These are phyloP conservation scores for Phaeotremella fagi DNA, from an alignment of 768 basidiomycete species.

Conservation along the genomic window DNA sequence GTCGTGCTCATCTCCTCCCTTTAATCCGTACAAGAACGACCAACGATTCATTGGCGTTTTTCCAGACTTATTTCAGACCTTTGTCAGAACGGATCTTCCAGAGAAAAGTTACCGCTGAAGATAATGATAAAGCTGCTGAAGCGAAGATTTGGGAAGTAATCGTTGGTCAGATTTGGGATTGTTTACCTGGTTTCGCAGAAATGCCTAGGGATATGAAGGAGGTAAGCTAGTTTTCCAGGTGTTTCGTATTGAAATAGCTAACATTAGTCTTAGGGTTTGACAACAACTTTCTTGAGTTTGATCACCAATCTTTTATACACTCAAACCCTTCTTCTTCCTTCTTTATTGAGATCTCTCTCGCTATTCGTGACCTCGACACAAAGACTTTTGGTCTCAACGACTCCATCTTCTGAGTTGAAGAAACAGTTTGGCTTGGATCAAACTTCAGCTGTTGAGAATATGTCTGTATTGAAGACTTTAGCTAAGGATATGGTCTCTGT, in stretches of 20 bases:
- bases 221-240: slow-evolving; percentile 49
- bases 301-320: slow-evolving; percentile 88
- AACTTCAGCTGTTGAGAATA: slow-evolving; percentile 61
- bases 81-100: slow-evolving; percentile 90
- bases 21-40: slow-evolving; percentile 65
- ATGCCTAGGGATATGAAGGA: slow-evolving; percentile 67
- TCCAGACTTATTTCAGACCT: slow-evolving; percentile 85
- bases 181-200: slow-evolving; percentile 85
- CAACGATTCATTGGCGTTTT: slow-evolving; percentile 78
- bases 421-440: slow-evolving; percentile 55
- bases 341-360: slow-evolving; percentile 76
- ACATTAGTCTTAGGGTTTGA: slow-evolving; percentile 58
- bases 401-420: slow-evolving; percentile 48
- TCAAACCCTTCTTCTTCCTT: slow-evolving; percentile 74
- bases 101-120: slow-evolving; percentile 72
- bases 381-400: slow-evolving; percentile 53
- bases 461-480: slow-evolving; percentile 68
- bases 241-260: background rate
- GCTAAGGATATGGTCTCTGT: slow-evolving; percentile 90
- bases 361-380: slow-evolving; percentile 75
- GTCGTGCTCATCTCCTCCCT: slow-evolving; percentile 86
- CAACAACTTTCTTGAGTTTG: slow-evolving; percentile 73
- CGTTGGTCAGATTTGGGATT: slow-evolving; percentile 87
- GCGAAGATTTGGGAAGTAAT: slow-evolving; percentile 94
- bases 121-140: slow-evolving; percentile 60